Evolutionary conservation across 2,329 filamentous ascomycete species (phyloP).

Genomic region (Ceratocystis alfenasii): DNA sequence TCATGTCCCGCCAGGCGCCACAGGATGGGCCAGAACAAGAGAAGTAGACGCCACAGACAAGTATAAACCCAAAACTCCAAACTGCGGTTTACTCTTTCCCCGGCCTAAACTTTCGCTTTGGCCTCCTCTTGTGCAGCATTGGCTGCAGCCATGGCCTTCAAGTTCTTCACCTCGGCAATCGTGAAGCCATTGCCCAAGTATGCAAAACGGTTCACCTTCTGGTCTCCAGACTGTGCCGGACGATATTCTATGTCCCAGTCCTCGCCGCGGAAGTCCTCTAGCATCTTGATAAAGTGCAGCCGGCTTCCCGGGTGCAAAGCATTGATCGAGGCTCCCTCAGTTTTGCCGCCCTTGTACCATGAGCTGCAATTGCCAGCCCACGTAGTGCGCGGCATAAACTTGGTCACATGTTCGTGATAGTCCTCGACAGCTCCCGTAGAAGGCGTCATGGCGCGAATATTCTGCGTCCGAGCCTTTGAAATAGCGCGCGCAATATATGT

Average conservation of each 20-base stretch:
- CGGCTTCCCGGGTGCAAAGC: slow-evolving; percentile 41
- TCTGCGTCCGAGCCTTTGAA: slow-evolving; percentile 39
- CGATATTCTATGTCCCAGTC: slow-evolving; percentile 43
- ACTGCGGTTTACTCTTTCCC: background rate
- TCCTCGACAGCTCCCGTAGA: slow-evolving; percentile 38
- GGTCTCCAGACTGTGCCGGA: slow-evolving; percentile 12
- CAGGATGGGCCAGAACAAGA: background rate
- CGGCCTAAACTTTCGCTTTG: background rate
- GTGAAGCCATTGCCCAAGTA: slow-evolving; percentile 45
- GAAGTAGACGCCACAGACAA: background rate
- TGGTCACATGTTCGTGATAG: slow-evolving; percentile 38
- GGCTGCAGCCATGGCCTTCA: slow-evolving; percentile 15
- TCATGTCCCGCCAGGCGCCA: background rate
- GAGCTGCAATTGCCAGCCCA: slow-evolving; percentile 39
- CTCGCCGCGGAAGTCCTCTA: slow-evolving; percentile 39
- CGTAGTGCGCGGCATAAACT: slow-evolving; percentile 43
- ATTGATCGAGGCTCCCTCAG: slow-evolving; percentile 35
- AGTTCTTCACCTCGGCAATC: slow-evolving; percentile 30
- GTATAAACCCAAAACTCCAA: background rate
- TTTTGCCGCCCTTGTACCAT: slow-evolving; percentile 40
- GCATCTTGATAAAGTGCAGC: slow-evolving; percentile 43
- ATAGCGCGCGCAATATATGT: slow-evolving; percentile 40
- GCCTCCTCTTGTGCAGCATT: slow-evolving; percentile 9
- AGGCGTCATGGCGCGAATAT: slow-evolving; percentile 37
- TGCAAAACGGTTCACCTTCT: slow-evolving; percentile 35